These are phyloP conservation scores for Condylostoma magnum DNA, from an alignment of 169 alveolate species.

Conservation along the genomic window DNA sequence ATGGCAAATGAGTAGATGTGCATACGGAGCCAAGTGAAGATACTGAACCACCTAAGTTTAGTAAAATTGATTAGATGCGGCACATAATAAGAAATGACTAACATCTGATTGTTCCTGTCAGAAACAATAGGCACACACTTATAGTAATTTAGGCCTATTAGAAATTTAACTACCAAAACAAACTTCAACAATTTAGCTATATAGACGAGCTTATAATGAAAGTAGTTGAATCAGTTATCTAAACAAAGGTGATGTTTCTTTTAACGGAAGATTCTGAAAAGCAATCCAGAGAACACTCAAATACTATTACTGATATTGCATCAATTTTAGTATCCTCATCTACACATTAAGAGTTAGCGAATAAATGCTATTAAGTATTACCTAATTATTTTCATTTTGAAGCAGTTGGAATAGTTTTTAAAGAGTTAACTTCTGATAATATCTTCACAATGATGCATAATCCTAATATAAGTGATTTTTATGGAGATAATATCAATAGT, in stretches of 20 bases:
- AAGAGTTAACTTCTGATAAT: background rate
- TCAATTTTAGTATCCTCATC: background rate
- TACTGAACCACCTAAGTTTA: slow-evolving; percentile 16
- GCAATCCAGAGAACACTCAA: background rate
- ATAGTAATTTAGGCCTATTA: slow-evolving; percentile 10
- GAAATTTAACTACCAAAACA: background rate
- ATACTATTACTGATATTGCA: background rate
- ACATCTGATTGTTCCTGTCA: background rate
- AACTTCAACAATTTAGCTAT: background rate
- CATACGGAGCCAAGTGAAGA: slow-evolving; percentile 12
- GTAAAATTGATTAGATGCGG: background rate
- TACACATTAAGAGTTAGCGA: slow-evolving; percentile 18
- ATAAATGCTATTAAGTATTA: background rate
- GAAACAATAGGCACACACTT: background rate
- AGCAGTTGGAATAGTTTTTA: slow-evolving; percentile 18
- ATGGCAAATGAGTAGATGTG: slow-evolving; percentile 3
- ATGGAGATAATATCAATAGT: background rate
- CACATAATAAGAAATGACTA: background rate
- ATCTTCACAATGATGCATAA: slow-evolving; percentile 20
- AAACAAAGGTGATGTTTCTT: background rate
- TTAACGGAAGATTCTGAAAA: background rate
- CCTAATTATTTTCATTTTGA: slow-evolving; percentile 14
- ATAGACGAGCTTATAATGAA: slow-evolving; percentile 12
- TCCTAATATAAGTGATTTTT: slow-evolving; percentile 21
- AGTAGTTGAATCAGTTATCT: slow-evolving; percentile 3